phyloP scores from a whole-genome alignment of 108 stramenopile species.

The Nitzschia inconspicua region DNA sequence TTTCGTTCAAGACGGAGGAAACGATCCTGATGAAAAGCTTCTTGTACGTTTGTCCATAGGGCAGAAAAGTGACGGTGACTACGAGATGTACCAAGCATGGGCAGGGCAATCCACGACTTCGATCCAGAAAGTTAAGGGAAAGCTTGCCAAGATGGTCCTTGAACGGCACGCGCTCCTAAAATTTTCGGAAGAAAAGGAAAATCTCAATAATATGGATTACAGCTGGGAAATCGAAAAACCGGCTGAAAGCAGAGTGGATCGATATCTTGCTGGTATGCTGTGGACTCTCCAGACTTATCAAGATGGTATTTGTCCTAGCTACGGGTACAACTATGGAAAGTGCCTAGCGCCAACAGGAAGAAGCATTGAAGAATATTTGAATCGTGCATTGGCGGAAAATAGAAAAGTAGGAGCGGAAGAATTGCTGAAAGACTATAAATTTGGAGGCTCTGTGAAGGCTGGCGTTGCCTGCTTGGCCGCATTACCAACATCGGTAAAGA shows the following conservation, averaged over 20 bases:
- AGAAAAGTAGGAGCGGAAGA: conserved; percentile 16
- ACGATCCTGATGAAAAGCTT: conserved; percentile 1
- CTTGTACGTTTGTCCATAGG: conserved; percentile 35
- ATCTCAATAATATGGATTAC: conserved; percentile 18
- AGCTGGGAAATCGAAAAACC: conserved; percentile 28
- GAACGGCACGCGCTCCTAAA: conserved; percentile 38
- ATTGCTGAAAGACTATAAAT: conserved; percentile 12
- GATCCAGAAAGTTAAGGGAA: conserved; percentile 37
- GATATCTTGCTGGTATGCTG: conserved; percentile 73
- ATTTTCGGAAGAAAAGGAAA: conserved; percentile 9
- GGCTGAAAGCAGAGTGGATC: conserved; percentile 43
- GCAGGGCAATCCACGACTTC: conserved; percentile 7
- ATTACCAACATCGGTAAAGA: conserved; percentile 60
- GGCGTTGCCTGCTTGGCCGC: conserved; percentile 76
- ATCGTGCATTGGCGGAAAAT: conserved; percentile 20
- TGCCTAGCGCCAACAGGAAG: conserved; percentile 48
- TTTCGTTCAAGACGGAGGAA: background rate
- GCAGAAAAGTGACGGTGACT: conserved; percentile 18
- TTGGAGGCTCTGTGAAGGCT: conserved; percentile 46
- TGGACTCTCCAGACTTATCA: conserved; percentile 87
- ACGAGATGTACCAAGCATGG: background rate
- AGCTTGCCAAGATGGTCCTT: conserved; percentile 58
- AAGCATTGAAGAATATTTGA: conserved; percentile 39
- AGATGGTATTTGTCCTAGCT: conserved; percentile 70
- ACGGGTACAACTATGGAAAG: conserved; percentile 72